A percentile compares a stretch with the other conserved stretches of the same genome.
Evolutionary conservation across 2,329 filamentous ascomycete species (phyloP).

Genomic region (Penicillium sp.): DNA sequence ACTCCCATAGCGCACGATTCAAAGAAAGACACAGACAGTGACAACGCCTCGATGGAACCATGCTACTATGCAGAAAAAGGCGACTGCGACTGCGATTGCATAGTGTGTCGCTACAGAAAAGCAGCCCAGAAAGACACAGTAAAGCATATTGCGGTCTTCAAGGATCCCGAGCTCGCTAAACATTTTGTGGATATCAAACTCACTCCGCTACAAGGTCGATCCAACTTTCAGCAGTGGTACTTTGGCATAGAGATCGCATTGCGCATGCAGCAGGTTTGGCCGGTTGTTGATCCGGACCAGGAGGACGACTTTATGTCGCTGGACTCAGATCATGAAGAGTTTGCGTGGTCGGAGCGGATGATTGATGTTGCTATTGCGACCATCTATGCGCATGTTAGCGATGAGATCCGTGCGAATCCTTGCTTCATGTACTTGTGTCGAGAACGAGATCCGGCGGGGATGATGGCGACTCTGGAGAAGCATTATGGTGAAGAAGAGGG

Average conservation of each 20-base stretch:
- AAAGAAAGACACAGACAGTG: too few relatives aligned
- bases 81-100: too few relatives aligned
- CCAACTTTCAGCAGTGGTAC: slow-evolving; percentile 4
- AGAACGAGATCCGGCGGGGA: neutral
- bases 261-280: neutral
- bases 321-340: neutral
- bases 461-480: neutral
- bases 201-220: neutral
- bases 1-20: too few relatives aligned
- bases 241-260: slow-evolving; percentile 4
- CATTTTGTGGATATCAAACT: slow-evolving; percentile 5
- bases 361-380: slow-evolving; percentile 1
- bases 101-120: too few relatives aligned
- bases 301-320: neutral
- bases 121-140: too few relatives aligned
- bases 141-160: slow-evolving; percentile 9
- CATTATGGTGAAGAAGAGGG: too few relatives aligned
- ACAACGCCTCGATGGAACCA: too few relatives aligned
- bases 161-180: slow-evolving; percentile 1
- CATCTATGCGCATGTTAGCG: neutral
- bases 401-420: neutral
- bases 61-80: too few relatives aligned
- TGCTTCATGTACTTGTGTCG: too few relatives aligned
- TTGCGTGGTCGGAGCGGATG: neutral
- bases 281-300: neutral